Conservation (phyloP, 306 rosid genomes). For the Malus domestica region ASM211411v1 NC_041796.1:25719001-25719500, state of each 20-base stretch:
- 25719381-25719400: constrained; percentile 48
- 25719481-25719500: constrained; percentile 52
- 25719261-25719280: neutral
- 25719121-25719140: neutral
- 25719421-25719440: constrained; percentile 48
- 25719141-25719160: neutral
- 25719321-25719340: constrained; percentile 1
- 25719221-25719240: neutral
- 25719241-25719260: neutral
- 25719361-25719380: constrained; percentile 61
- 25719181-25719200: neutral
- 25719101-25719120: neutral
- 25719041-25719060: neutral
- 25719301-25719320: neutral
- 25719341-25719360: neutral
- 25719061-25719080: neutral
- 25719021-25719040: constrained; percentile 44
- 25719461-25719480: constrained; percentile 71
- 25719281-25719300: neutral
- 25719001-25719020: constrained; percentile 49
- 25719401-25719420: constrained; percentile 34
- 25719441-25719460: constrained; percentile 72
- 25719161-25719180: neutral
- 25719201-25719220: neutral
- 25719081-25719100: constrained; percentile 12